Evolutionary conservation across 345 rosid species (phyloP).

Genomic region (Eucalyptus cladocalyx): DNA sequence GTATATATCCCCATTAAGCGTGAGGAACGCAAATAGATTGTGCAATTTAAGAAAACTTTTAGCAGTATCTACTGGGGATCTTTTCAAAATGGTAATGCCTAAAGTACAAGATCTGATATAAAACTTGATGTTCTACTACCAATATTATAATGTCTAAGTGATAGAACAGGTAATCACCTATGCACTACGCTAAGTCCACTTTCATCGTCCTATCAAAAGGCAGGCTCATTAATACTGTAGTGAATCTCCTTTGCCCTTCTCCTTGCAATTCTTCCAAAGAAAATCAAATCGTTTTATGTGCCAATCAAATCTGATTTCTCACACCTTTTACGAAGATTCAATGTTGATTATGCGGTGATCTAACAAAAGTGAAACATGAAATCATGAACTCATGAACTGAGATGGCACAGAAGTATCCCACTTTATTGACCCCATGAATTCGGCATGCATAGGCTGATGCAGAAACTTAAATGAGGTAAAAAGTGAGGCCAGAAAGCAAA

Average conservation of each 20-base stretch:
- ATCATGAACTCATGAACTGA: background rate
- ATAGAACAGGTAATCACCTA: background rate
- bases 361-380: background rate
- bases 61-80: background rate
- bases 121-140: background rate
- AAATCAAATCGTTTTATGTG: background rate
- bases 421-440: background rate
- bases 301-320: background rate
- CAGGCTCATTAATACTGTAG: background rate
- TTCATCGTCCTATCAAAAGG: background rate
- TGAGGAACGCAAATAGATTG: background rate
- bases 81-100: too few relatives aligned
- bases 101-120: too few relatives aligned
- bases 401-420: background rate
- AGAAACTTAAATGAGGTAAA: background rate
- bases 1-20: background rate
- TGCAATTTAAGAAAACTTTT: background rate
- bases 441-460: background rate
- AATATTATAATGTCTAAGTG: background rate
- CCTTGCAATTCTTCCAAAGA: background rate
- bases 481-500: background rate
- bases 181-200: background rate
- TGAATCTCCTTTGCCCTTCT: background rate
- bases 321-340: background rate
- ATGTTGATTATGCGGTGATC: background rate